Conservation (phyloP, 2,329 filamentous ascomycete species). For the Xylariaceae sp. region DNA sequence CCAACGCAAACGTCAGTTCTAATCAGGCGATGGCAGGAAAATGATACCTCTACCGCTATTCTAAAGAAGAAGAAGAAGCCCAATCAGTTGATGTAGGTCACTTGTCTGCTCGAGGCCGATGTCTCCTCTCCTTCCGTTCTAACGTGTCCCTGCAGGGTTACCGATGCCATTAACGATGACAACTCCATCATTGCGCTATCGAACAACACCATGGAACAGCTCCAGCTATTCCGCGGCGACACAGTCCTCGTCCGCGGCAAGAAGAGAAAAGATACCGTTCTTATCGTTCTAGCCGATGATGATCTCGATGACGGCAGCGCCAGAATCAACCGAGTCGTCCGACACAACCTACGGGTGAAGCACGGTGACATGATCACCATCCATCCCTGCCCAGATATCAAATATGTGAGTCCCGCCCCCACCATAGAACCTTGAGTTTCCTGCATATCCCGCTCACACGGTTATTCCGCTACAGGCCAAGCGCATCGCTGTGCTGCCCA, state of each 20-base stretch:
- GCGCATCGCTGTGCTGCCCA: constrained; percentile 95
- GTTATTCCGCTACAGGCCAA: constrained; percentile 63
- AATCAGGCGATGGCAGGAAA: constrained; percentile 62
- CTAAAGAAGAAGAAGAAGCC: constrained; percentile 99
- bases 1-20: constrained; percentile 19
- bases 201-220: constrained; percentile 97
- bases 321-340: constrained; percentile 96
- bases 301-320: constrained; percentile 96
- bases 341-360: constrained; percentile 97
- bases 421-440: background rate
- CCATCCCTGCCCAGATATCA: constrained; percentile 97
- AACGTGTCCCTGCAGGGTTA: constrained; percentile 60
- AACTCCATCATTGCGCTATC: constrained; percentile 99
- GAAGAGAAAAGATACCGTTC: constrained; percentile 98
- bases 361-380: constrained; percentile 97
- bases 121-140: constrained; percentile 10
- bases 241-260: constrained; percentile 98
- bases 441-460: background rate
- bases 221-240: constrained; percentile 97
- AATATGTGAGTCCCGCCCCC: constrained; percentile 84
- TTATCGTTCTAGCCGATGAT: constrained; percentile 96
- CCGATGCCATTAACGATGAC: constrained; percentile 97
- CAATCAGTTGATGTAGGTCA: constrained; percentile 82
- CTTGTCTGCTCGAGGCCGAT: background rate
- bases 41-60: constrained; percentile 92